phyloP scores from a whole-genome alignment of 305 asterid genomes.

The Fraxinus baroniana region DNA sequence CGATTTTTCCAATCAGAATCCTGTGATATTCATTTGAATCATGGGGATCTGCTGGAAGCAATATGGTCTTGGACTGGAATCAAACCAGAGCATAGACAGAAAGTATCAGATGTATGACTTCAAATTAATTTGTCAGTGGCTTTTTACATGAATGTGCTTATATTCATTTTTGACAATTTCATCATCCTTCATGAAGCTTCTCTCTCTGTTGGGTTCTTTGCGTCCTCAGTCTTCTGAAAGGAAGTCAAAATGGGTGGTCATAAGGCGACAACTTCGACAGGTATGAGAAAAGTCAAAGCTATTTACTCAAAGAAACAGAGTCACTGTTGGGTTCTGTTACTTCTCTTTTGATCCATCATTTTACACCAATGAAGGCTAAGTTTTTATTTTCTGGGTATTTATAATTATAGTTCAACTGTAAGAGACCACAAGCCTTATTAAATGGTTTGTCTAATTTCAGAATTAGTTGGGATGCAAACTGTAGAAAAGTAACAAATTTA shows the following conservation, averaged over 20 bases:
- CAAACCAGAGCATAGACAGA: conserved; percentile 71
- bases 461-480: conserved; percentile 3
- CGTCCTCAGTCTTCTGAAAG: conserved; percentile 95
- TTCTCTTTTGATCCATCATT: background rate
- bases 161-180: conserved; percentile 14
- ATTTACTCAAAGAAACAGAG: conserved; percentile 14
- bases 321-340: conserved; percentile 15
- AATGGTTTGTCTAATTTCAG: background rate
- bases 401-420: background rate
- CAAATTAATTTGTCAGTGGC: conserved; percentile 21
- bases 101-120: conserved; percentile 83
- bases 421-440: conserved; percentile 7
- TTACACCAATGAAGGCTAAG: conserved; percentile 1
- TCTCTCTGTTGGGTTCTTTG: conserved; percentile 85
- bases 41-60: conserved; percentile 87
- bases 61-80: conserved; percentile 97
- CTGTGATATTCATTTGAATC: conserved; percentile 88
- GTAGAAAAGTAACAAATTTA: background rate
- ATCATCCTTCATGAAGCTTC: conserved; percentile 61
- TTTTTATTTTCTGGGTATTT: background rate
- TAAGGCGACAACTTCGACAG: conserved; percentile 98
- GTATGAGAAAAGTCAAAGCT: conserved; percentile 34
- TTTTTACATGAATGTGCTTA: conserved; percentile 9
- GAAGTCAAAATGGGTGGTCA: conserved; percentile 90
- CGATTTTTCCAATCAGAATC: conserved; percentile 66